A percentile compares a stretch with the other conserved stretches of the same genome.
Conservation (phyloP, 768 basidiomycete species). For the Lactarius deliciosus region DNA sequence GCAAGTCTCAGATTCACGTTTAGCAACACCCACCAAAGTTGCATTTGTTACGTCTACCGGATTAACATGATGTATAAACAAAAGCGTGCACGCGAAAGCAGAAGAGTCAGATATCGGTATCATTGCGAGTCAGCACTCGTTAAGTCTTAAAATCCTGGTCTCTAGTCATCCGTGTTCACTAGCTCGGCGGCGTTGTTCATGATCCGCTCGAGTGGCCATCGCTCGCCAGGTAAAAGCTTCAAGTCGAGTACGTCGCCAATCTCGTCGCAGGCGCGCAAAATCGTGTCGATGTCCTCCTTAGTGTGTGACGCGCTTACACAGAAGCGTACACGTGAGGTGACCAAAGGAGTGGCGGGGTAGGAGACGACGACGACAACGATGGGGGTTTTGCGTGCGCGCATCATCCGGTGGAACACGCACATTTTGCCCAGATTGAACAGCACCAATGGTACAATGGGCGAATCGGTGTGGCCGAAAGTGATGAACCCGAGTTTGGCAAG, state of each 20-base stretch:
- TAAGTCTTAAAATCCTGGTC: neutral
- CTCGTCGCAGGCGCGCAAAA: constrained; percentile 88
- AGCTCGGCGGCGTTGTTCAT: constrained; percentile 71
- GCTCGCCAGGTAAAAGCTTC: constrained; percentile 71
- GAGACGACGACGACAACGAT: constrained; percentile 89
- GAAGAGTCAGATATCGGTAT: constrained; percentile 11
- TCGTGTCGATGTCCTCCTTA: constrained; percentile 89
- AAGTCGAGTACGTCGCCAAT: constrained; percentile 87
- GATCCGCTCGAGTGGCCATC: constrained; percentile 81
- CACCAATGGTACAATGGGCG: constrained; percentile 90
- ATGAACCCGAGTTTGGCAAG: constrained; percentile 94
- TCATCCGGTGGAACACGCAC: constrained; percentile 86
- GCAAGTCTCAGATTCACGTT: neutral
- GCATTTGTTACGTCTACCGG: neutral
- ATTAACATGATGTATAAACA: constrained; percentile 14
- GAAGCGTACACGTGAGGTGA: constrained; percentile 87
- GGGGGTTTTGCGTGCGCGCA: constrained; percentile 72
- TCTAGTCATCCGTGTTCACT: constrained; percentile 44
- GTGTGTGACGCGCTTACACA: constrained; percentile 95
- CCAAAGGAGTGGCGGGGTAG: constrained; percentile 87
- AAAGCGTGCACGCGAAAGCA: neutral
- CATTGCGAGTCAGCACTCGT: constrained; percentile 1
- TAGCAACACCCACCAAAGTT: neutral
- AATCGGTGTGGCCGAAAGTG: constrained; percentile 87
- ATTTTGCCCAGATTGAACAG: constrained; percentile 95